Evolutionary conservation across 2,329 filamentous ascomycete species (phyloP), one percentile per base, ranked within the genome.

Genomic region (Colletotrichum musicola): DNA sequence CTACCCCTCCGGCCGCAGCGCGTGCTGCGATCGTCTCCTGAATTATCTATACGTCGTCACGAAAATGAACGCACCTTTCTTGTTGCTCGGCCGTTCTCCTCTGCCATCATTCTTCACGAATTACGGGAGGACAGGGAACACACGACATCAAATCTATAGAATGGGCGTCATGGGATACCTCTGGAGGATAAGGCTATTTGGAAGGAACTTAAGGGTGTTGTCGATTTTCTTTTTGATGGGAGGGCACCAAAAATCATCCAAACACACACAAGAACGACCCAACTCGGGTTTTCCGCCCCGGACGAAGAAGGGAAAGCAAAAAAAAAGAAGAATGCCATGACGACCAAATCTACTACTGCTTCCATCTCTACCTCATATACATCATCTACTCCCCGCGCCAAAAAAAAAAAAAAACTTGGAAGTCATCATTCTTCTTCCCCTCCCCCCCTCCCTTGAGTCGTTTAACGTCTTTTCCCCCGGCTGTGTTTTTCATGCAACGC

Each of bases 11-110:
- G n/a, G 57, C 67, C 58, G 58, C 67, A 62, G 64, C 53, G 67
- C 67, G 67, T 40, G 58, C 53, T 69, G 50, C 59, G 65, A 54
- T 54, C 53, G 18, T 35, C 14, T 22, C 56, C 46, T 35, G 7
- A 35, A 35, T 35, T 51, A 30, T 42, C 42, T 30, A 50, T 9
- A 69, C 57, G 63, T 67, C 51, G 56, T 68, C 57, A 69, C 53
- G 67, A 68, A 69, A 66, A 58, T 53, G 67, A 68, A 69, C 61
- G 54, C 38, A 56, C 54, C 20, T 18, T 40, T 50, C 54, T 53
- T 63, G 47, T 44, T 58, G 46, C 42, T 60, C 30, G 49, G 47
- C 47, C 40, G 9, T 62, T 22, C n/a, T 62, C 14, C 40, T 27
- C 30, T 35, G 30, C 54, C 42, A 47, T 20, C 25, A 27, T 25